Conservation (phyloP, 2,329 filamentous ascomycete species). For the Colletotrichum eremochloae region DNA sequence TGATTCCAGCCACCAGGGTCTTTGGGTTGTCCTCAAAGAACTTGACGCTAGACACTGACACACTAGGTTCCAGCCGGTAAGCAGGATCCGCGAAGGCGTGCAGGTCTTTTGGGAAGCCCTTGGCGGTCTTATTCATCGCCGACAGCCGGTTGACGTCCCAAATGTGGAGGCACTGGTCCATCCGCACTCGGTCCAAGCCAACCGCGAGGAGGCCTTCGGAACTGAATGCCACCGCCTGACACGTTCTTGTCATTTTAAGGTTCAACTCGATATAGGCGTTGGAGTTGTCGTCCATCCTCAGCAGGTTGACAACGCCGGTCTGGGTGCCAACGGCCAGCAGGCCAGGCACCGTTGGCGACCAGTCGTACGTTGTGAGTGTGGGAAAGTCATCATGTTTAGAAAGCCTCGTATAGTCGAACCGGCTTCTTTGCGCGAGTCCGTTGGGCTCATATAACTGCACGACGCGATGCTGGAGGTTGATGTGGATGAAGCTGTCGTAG, state of each 20-base stretch:
- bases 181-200: slow-evolving; percentile 83
- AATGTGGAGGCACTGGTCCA: slow-evolving; percentile 85
- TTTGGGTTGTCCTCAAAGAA: slow-evolving; percentile 85
- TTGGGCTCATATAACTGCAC: slow-evolving; percentile 74
- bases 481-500: slow-evolving; percentile 72
- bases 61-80: slow-evolving; percentile 72
- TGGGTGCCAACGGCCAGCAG: slow-evolving; percentile 82
- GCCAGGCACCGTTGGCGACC: slow-evolving; percentile 72
- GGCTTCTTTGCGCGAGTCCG: slow-evolving; percentile 68
- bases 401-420: slow-evolving; percentile 69
- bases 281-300: slow-evolving; percentile 79
- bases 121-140: slow-evolving; percentile 59
- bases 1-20: slow-evolving; percentile 81
- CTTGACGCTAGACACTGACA: slow-evolving; percentile 85
- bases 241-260: slow-evolving; percentile 81
- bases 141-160: slow-evolving; percentile 80
- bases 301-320: slow-evolving; percentile 80
- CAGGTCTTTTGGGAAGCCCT: slow-evolving; percentile 64
- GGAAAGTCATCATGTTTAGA: slow-evolving; percentile 74
- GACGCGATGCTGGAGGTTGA: slow-evolving; percentile 74
- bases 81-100: slow-evolving; percentile 68
- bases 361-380: slow-evolving; percentile 75
- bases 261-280: slow-evolving; percentile 76
- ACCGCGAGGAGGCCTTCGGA: slow-evolving; percentile 79
- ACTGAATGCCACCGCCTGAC: slow-evolving; percentile 86